Evolutionary conservation across 1,139 yeast genomes (phyloP), one percentile per base, ranked within the genome.

Genomic region (Nadsonia commutata): DNA sequence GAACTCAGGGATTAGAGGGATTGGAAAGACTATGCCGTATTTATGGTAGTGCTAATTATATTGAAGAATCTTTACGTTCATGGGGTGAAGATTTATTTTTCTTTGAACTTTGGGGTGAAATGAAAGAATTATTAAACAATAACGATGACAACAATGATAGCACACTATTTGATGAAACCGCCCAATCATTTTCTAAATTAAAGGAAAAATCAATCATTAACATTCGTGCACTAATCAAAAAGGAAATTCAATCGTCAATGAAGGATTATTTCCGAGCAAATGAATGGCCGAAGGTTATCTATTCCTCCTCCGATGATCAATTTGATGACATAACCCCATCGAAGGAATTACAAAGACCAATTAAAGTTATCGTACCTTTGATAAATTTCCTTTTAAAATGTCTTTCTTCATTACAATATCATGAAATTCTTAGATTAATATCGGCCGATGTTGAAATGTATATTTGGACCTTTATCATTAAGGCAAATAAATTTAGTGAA

Each of bases 61-160:
- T 76, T 3, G 63, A 67, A 16, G 70, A 70, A 36, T 64, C 72
- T 9, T 63, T 83, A 58, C 72, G 69, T 36, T 65, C 64, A 42
- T 80, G 90, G 88, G 74, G 78, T 36, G 74, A 77, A 44, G 79
- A 78, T 40, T 59, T 78, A 39, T 67, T 78, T 9, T 82, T 79
- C 55, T 63, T 80, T 17, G 82, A 78, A 53, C 62, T 82, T 38
- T 78, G 82, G 63, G 67, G 67, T 39, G 60, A 54, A 37, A 53
- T 63, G 7, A 52, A 57, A n/a, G 46, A 42, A 20, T 48, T 53
- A 20, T 46, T 49, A 20, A 33, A 2, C 38, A 31, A 17, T 2
- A 41, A 33, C 41, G 45, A 23, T 49, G 39, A 33, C 45, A 41
- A 43, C 16, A 43, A 42, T 20, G 44, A 43, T 13, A 45, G 46